Base-by-base conservation (phyloP, 1,284 basidiomycete genomes). In the Stereum hirsutum region DNA sequence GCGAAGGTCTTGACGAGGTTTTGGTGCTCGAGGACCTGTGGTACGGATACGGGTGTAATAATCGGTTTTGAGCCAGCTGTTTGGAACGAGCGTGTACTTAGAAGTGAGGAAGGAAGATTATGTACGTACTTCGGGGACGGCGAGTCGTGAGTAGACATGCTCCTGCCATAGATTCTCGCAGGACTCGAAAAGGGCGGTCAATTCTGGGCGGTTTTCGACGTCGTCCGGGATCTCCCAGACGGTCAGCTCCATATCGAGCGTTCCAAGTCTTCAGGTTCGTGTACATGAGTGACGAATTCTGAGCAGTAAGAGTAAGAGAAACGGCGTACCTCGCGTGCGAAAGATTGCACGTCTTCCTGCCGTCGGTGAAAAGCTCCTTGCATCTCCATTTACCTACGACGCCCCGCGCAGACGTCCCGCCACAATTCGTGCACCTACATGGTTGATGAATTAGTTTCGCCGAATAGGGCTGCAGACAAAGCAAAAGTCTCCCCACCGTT, bases 391-490 rank as follows among this genome's bases (percentile, higher is more conserved):
- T 41, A 6, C 39, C 39, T 11, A 41, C 32, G 11, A 41, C 39
- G 12, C 39, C 39, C 6, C 39, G 39, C 17, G 39, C 39, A 5
- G 39, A 41, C 8, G 39, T 41, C 17, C 39, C 39, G 26, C 39
- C 39, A 21, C 39, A 41, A 14, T 41, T 41, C 17, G 39, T 41
- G 19, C 39, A 41, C 24, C 39, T 39, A n/a, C n/a, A n/a, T n/a
- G n/a, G n/a, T n/a, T n/a, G n/a, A n/a, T n/a, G n/a, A n/a, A n/a
- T n/a, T n/a, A n/a, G n/a, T n/a, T n/a, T n/a, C n/a, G n/a, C n/a
- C n/a, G n/a, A n/a, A n/a, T n/a, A n/a, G n/a, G n/a, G n/a, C n/a
- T n/a, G 12, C 14, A 36, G 17, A 20, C 15, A 15, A 21, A 12
- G 34, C 5, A 36, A 5, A 10, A 21, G 6, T 12, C 14, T 12